Base-by-base conservation (phyloP, 192 early-diverging fungal species). In the Podila minutissima region DNA sequence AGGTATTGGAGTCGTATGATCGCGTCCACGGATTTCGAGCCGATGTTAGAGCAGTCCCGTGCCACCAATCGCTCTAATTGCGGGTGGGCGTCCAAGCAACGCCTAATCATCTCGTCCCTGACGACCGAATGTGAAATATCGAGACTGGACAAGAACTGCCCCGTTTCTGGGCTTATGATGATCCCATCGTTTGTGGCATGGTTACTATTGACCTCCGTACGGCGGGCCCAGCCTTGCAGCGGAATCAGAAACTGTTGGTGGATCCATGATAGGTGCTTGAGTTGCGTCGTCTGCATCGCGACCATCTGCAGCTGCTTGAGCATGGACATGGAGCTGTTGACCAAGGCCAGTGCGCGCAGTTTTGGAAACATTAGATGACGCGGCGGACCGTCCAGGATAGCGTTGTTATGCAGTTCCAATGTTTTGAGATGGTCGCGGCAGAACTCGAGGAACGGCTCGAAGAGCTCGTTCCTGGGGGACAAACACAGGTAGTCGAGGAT, bases 181-280 rank as follows among this genome's bases (percentile, higher is more conserved):
- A 37, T 37, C 4, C 35, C 41, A 1, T 17, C 41, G 38, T 9
- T 41, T 41, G 9, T 58, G 33, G 0, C 31, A 28, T 51, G 41
- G 31, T 4, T 37, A 8, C 35, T 37, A 63, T 22, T 3, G 66
- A 63, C 1, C 65, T 60, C 6, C 22, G 37, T 3, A 6, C 24
- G 53, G n/a, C 4, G 0, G 1, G 53, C 24, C 53, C 53, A 55
- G 1, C 9, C 20, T 22, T 55, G 53, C 53, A 61, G 31, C 17
- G 59, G 59, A 10, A 35, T 24, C 59, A 26, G 12, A 11, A 32
- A 33, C 2, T 33, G 28, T 9, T 62, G 10, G 5, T 31, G 64
- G 35, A 66, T 78, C 75, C 75, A 78, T 11, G 64, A 57, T 28
- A 78, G 11, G n/a, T 71, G 69, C 7, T 71, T 58, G 28, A 78